phyloP scores from a whole-genome alignment of 1,139 yeast species.

The Scheffersomyces quercinus region DNA sequence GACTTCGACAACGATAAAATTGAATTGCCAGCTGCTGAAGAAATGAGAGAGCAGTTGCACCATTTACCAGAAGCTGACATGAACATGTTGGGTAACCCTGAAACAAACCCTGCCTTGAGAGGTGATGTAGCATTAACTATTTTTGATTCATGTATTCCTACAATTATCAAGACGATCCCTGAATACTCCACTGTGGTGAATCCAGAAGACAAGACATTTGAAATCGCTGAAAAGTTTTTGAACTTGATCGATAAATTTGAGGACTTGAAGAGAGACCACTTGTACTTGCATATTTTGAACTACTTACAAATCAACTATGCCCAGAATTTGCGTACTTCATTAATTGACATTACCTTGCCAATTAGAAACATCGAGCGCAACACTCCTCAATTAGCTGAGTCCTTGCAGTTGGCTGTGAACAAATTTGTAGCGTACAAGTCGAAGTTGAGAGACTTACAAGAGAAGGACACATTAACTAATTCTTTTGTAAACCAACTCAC shows the following conservation, averaged over 20 bases:
- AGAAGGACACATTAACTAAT: conserved; percentile 45
- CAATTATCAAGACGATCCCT: conserved; percentile 39
- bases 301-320: conserved; percentile 45
- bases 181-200: conserved; percentile 26
- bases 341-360: conserved; percentile 67
- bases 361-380: conserved; percentile 51
- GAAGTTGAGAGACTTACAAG: conserved; percentile 34
- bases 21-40: conserved; percentile 50
- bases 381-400: conserved; percentile 51
- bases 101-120: conserved; percentile 83
- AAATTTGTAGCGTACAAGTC: conserved; percentile 63
- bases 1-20: conserved; percentile 42
- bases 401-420: conserved; percentile 69
- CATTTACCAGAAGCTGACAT: conserved; percentile 85
- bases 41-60: conserved; percentile 62
- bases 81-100: conserved; percentile 81
- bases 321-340: conserved; percentile 39
- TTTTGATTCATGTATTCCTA: conserved; percentile 69
- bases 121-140: conserved; percentile 88
- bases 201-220: conserved; percentile 39
- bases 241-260: conserved; percentile 63
- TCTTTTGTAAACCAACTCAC: conserved; percentile 42
- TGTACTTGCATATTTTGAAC: conserved; percentile 63
- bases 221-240: conserved; percentile 49
- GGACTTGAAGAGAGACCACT: conserved; percentile 66